A percentile compares a stretch with the other conserved stretches of the same genome.
Evolutionary conservation across 164 flowering plant genomes (phyloP).

Genomic region (Vitis rotundifolia): DNA sequence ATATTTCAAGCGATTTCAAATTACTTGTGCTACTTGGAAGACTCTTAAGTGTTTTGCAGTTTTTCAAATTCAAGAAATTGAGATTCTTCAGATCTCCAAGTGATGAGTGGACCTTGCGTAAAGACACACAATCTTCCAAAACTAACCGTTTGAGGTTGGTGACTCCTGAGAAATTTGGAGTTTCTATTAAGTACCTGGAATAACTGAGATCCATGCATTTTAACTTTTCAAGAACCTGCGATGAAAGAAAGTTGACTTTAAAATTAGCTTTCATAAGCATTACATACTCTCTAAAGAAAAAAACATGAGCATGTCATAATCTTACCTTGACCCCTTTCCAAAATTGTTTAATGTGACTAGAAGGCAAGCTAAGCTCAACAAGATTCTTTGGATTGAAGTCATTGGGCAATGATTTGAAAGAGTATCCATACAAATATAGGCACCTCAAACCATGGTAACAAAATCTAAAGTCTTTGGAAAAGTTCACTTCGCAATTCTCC

Average conservation of each 20-base stretch:
- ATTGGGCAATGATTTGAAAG: neutral
- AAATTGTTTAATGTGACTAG: slow-evolving; percentile 9
- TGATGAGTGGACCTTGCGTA: slow-evolving; percentile 16
- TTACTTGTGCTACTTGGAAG: slow-evolving; percentile 1
- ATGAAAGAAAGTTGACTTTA: neutral
- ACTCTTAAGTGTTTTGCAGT: slow-evolving; percentile 11
- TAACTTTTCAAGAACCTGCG: slow-evolving; percentile 7
- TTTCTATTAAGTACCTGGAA: neutral
- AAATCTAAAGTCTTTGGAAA: neutral
- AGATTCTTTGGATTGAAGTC: slow-evolving; percentile 5
- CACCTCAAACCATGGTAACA: slow-evolving; percentile 1
- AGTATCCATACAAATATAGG: neutral
- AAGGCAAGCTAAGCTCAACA: slow-evolving; percentile 16
- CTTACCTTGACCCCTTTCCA: slow-evolving; percentile 9
- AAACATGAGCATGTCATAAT: neutral
- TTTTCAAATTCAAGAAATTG: neutral
- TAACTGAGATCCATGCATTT: slow-evolving; percentile 10
- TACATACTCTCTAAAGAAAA: neutral
- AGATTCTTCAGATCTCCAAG: slow-evolving; percentile 11
- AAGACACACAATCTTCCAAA: slow-evolving; percentile 13
- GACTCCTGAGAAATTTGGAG: slow-evolving; percentile 5
- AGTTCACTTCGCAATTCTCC: neutral
- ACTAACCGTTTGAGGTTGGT: slow-evolving; percentile 7
- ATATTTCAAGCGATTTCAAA: neutral
- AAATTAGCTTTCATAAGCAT: no score